Evolutionary conservation across 2,329 filamentous ascomycete species (phyloP).

Genomic region (Alternaria infectoria): DNA sequence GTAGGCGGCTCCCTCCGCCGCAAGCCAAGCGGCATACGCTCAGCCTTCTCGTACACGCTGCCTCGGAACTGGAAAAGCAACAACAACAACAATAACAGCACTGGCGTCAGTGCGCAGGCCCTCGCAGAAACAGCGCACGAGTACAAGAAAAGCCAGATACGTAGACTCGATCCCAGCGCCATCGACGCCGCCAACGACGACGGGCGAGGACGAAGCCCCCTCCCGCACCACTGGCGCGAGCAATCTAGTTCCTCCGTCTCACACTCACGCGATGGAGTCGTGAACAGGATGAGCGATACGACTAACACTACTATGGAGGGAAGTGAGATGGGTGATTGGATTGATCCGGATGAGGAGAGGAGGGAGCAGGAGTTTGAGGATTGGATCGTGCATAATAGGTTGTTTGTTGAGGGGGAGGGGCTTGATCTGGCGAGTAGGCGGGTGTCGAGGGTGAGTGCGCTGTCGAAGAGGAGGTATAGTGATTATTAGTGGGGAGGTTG

Average conservation of each 20-base stretch:
- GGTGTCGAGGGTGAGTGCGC: background rate
- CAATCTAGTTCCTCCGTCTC: background rate
- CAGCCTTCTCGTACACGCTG: background rate
- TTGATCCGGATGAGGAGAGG: background rate
- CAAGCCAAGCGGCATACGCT: background rate
- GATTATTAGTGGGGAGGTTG: background rate
- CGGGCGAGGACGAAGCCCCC: background rate
- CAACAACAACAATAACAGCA: background rate
- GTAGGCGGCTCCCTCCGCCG: background rate
- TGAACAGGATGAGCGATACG: background rate
- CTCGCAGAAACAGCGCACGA: background rate
- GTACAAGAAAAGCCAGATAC: background rate
- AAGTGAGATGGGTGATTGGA: background rate
- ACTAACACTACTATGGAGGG: background rate
- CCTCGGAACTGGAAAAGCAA: background rate
- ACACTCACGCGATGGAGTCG: background rate
- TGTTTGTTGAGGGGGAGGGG: conserved; percentile 4
- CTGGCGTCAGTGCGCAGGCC: background rate
- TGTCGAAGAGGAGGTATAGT: background rate
- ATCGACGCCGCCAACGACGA: background rate
- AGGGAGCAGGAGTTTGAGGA: background rate
- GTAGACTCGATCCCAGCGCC: background rate
- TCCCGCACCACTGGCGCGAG: background rate
- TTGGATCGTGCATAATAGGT: background rate
- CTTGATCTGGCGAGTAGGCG: background rate